phyloP scores from a whole-genome alignment of 257 asterid species.

The Primulina huaijiensis region DNA sequence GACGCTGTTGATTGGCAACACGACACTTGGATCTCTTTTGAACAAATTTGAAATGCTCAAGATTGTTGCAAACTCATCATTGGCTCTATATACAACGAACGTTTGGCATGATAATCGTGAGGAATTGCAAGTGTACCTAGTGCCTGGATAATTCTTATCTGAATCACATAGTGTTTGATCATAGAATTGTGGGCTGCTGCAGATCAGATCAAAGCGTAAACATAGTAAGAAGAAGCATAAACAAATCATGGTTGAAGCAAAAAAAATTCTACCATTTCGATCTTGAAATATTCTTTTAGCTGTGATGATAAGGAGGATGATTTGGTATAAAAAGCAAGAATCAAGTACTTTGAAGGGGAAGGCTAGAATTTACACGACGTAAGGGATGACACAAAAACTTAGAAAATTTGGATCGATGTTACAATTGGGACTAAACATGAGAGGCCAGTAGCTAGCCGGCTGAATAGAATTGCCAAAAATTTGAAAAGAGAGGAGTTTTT shows the following conservation, averaged over 20 bases:
- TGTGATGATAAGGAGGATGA: background rate
- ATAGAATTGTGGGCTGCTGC: conserved; percentile 49
- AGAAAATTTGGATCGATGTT: conserved; percentile 1
- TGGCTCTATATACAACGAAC: conserved; percentile 50
- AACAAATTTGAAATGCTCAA: conserved; percentile 44
- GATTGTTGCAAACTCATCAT: conserved; percentile 32
- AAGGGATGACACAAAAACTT: background rate
- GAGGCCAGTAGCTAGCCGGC: conserved; percentile 36
- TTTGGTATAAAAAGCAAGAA: background rate
- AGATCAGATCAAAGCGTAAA: conserved; percentile 24
- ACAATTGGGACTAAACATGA: conserved; percentile 21
- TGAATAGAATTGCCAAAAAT: background rate
- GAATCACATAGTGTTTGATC: conserved; percentile 48
- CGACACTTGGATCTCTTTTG: conserved; percentile 21
- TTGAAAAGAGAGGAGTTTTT: conserved; percentile 5
- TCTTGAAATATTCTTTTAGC: background rate
- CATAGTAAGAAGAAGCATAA: conserved; percentile 33
- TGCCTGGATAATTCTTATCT: conserved; percentile 35
- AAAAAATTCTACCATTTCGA: conserved; percentile 6
- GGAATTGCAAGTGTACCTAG: conserved; percentile 53
- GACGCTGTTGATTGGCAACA: conserved; percentile 40
- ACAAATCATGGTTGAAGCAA: conserved; percentile 24
- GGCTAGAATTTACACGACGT: conserved; percentile 1
- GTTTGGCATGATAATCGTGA: conserved; percentile 38
- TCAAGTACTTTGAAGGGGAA: background rate